Evolutionary conservation across 2,329 filamentous ascomycete genomes (phyloP).

Genomic region (Trichoderma koningii): DNA sequence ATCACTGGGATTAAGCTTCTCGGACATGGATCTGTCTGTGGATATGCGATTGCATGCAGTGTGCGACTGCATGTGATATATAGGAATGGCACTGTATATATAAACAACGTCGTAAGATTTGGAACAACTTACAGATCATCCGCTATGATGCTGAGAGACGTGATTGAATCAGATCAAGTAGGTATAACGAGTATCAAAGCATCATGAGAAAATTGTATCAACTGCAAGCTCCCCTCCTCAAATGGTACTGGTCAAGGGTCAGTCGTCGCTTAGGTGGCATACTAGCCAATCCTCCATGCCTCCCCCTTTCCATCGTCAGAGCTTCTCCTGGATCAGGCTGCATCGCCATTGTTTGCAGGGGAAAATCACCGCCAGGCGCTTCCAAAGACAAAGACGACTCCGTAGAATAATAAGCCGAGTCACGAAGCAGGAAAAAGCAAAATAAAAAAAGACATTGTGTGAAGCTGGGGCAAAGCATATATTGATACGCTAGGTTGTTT

Average conservation of each 20-base stretch:
- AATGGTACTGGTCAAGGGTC: not conserved
- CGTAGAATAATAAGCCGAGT: constrained; percentile 10
- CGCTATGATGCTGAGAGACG: not conserved
- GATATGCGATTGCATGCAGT: constrained; percentile 1
- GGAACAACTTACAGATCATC: too few relatives aligned
- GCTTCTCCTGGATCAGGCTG: not conserved
- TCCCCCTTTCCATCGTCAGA: not conserved
- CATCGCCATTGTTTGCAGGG: not conserved
- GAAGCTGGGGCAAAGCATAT: constrained; percentile 9
- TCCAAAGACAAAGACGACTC: not conserved
- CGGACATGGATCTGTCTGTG: not conserved
- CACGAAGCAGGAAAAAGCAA: constrained; percentile 6
- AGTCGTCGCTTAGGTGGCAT: not conserved
- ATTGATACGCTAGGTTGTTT: constrained; percentile 22
- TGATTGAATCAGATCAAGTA: too few relatives aligned
- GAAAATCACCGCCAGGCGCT: not conserved
- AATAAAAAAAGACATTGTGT: constrained; percentile 1
- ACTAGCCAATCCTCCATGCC: not conserved
- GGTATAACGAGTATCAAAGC: not conserved
- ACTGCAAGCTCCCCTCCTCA: not conserved
- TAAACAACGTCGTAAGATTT: not conserved
- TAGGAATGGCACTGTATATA: not conserved
- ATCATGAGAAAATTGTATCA: not conserved
- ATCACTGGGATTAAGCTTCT: constrained; percentile 11
- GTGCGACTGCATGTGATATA: not conserved